Conservation (phyloP, 352 stramenopile genomes). For the Phytophthora palmivora region DNA sequence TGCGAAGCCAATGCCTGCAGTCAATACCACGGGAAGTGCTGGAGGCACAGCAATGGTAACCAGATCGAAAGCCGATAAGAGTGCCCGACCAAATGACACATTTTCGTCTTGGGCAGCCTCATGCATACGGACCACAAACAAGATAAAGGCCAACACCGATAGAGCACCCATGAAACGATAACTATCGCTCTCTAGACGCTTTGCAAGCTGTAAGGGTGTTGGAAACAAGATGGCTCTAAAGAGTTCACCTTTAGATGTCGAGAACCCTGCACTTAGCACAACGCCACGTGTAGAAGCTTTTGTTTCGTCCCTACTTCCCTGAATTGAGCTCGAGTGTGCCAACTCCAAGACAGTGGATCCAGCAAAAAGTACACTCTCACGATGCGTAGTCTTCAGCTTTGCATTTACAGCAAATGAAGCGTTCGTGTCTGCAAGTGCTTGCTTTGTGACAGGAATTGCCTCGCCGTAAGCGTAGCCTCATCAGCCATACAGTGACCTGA, state of each 20-base stretch:
- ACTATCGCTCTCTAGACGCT: constrained; percentile 71
- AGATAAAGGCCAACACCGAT: constrained; percentile 54
- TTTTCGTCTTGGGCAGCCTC: constrained; percentile 38
- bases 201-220: constrained; percentile 52
- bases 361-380: constrained; percentile 65
- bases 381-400: constrained; percentile 49
- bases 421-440: constrained; percentile 22
- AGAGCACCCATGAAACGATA: constrained; percentile 75
- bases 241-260: constrained; percentile 75
- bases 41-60: constrained; percentile 73
- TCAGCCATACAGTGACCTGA: constrained; percentile 73
- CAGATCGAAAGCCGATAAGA: constrained; percentile 62
- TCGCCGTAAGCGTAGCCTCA: constrained; percentile 82
- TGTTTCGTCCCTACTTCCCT: constrained; percentile 29
- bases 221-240: constrained; percentile 78
- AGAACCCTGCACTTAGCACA: constrained; percentile 71
- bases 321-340: constrained; percentile 31
- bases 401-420: constrained; percentile 36
- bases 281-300: constrained; percentile 53
- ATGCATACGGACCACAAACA: constrained; percentile 63
- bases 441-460: constrained; percentile 82
- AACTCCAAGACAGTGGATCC: constrained; percentile 61
- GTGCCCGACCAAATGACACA: constrained; percentile 35
- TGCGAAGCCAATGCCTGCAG: constrained; percentile 69
- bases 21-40: constrained; percentile 69